phyloP scores from a whole-genome alignment of 2,329 filamentous ascomycete genomes.

The Leptographium wingfieldii region DNA sequence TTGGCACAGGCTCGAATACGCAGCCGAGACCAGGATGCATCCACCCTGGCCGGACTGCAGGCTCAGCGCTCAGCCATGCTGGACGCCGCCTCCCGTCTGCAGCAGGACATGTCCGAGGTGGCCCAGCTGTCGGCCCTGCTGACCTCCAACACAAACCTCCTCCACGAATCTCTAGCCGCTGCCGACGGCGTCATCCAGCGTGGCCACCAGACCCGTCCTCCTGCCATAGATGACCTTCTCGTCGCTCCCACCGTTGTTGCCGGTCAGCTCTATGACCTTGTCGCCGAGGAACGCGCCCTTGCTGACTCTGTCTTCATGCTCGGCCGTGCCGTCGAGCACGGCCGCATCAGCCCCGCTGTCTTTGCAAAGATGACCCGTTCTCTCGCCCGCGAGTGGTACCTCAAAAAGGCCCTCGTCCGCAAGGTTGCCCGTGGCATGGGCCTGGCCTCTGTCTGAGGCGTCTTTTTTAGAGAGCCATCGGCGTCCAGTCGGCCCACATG shows the following conservation, averaged over 20 bases:
- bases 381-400: slow-evolving; percentile 66
- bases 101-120: slow-evolving; percentile 61
- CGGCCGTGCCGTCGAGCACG: slow-evolving; percentile 60
- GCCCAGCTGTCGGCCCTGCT: slow-evolving; percentile 59
- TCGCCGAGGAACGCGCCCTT: slow-evolving; percentile 78
- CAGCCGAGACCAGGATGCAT: slow-evolving; percentile 57
- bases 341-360: slow-evolving; percentile 55
- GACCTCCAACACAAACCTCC: slow-evolving; percentile 62
- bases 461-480: background rate
- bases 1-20: slow-evolving; percentile 57
- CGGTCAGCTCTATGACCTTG: slow-evolving; percentile 79
- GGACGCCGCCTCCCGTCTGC: slow-evolving; percentile 53
- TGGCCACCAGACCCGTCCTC: slow-evolving; percentile 55
- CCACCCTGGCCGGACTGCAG: slow-evolving; percentile 61
- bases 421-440: slow-evolving; percentile 73
- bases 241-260: slow-evolving; percentile 90
- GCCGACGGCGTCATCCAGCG: slow-evolving; percentile 68
- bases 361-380: slow-evolving; percentile 69
- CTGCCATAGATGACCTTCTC: slow-evolving; percentile 77
- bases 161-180: slow-evolving; percentile 63
- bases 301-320: slow-evolving; percentile 79
- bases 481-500: no score
- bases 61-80: slow-evolving; percentile 72
- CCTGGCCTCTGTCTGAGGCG: slow-evolving; percentile 21
- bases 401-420: slow-evolving; percentile 68